Evolutionary conservation across 2,329 filamentous ascomycete species (phyloP).

Genomic region (Fusarium tuaranense): DNA sequence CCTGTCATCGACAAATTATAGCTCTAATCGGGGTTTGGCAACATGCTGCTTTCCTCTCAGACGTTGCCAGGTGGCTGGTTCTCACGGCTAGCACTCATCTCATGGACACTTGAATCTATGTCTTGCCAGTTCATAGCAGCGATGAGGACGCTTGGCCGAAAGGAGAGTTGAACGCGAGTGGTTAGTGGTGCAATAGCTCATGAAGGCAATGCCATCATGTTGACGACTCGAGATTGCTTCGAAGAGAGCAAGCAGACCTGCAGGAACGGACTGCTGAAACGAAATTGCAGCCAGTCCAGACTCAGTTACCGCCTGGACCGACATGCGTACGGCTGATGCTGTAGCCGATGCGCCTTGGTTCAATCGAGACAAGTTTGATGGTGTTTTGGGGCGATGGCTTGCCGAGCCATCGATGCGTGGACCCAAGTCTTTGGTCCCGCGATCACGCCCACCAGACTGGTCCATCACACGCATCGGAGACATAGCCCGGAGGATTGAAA

Average conservation of each 20-base stretch:
- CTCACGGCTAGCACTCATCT: background rate
- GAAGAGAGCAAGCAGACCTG: background rate
- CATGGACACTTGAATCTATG: background rate
- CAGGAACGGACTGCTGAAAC: background rate
- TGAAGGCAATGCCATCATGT: background rate
- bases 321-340: slow-evolving; percentile 20
- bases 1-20: background rate
- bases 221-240: background rate
- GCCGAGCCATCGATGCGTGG: slow-evolving; percentile 28
- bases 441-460: slow-evolving; percentile 14
- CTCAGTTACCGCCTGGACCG: background rate
- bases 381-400: slow-evolving; percentile 36
- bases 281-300: background rate
- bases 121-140: background rate
- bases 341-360: slow-evolving; percentile 20
- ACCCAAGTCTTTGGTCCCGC: slow-evolving; percentile 13
- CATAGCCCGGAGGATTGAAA: background rate
- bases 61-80: background rate
- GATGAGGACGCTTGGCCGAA: background rate
- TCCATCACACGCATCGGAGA: background rate
- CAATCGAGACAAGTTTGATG: slow-evolving; percentile 12
- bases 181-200: slow-evolving; percentile 5
- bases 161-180: slow-evolving; percentile 10
- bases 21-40: background rate
- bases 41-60: background rate